phyloP scores from a whole-genome alignment of 2,329 filamentous ascomycete genomes.

The Pestalotiopsis sp. region DNA sequence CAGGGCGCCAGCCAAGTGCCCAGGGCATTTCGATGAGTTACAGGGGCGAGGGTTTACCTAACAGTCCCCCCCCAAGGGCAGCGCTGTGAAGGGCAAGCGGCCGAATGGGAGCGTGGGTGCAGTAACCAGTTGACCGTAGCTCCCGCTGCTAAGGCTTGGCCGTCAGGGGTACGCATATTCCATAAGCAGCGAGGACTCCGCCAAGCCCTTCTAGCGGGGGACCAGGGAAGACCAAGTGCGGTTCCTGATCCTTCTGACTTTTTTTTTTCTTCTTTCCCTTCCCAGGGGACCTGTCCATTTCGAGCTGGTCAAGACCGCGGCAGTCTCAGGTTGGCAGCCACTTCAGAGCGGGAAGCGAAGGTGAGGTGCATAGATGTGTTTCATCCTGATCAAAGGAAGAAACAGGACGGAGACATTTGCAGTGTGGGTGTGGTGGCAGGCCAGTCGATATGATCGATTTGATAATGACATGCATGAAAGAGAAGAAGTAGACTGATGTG shows the following conservation, averaged over 20 bases:
- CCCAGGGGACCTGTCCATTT: not conserved
- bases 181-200: not conserved
- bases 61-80: too few relatives aligned
- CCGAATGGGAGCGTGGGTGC: slow-evolving; percentile 2
- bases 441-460: not conserved
- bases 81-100: not conserved
- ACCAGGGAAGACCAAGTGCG: not conserved
- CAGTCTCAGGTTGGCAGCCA: slow-evolving; percentile 5
- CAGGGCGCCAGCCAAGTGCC: slow-evolving; percentile 2
- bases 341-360: not conserved
- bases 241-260: not conserved
- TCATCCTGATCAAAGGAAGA: not conserved
- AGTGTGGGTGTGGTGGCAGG: not conserved
- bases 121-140: slow-evolving; percentile 3
- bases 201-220: not conserved
- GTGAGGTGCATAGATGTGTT: not conserved
- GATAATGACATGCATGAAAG: too few relatives aligned
- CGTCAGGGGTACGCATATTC: slow-evolving; percentile 5
- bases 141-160: slow-evolving; percentile 9
- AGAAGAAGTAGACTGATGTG: too few relatives aligned
- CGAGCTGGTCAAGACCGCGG: not conserved
- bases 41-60: too few relatives aligned
- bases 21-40: too few relatives aligned
- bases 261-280: not conserved
- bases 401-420: not conserved